Evolutionary conservation across 1,139 yeast species (phyloP).

Genomic region (Zygoascus hellenicus): DNA sequence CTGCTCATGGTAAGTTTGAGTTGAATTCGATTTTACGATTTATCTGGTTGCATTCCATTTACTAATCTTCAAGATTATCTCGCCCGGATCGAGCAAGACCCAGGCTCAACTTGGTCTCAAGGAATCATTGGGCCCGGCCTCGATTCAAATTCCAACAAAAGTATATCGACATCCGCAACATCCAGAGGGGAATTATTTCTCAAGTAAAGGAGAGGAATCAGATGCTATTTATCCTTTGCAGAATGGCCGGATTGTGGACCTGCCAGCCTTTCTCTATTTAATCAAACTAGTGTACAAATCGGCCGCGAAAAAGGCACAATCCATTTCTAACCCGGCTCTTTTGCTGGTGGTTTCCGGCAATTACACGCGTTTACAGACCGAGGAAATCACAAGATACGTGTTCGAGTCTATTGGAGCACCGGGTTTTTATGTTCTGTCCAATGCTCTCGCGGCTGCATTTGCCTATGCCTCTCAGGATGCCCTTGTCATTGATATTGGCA

Average conservation of each 20-base stretch:
- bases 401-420: conserved; percentile 70
- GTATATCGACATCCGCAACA: conserved; percentile 52
- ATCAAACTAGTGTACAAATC: conserved; percentile 47
- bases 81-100: conserved; percentile 76
- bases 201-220: conserved; percentile 38
- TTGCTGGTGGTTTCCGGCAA: conserved; percentile 56
- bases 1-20: conserved; percentile 37
- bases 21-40: no score
- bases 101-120: conserved; percentile 75
- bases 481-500: conserved; percentile 76
- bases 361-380: conserved; percentile 68
- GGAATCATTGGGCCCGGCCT: conserved; percentile 75
- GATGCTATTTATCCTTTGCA: conserved; percentile 56
- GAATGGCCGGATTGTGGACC: conserved; percentile 56
- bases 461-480: conserved; percentile 62
- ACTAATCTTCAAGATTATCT: conserved; percentile 43
- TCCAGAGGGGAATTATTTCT: conserved; percentile 36
- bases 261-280: conserved; percentile 67
- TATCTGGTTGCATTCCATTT: not conserved
- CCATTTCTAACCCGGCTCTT: conserved; percentile 40
- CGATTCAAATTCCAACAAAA: conserved; percentile 64
- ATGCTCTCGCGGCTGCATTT: conserved; percentile 64
- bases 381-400: conserved; percentile 63
- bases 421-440: conserved; percentile 66
- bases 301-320: conserved; percentile 30